Percentiles rank a stretch among this genome's conserved stretches.
Evolutionary conservation across 345 rosid species (phyloP).

Genomic region (Populus nigra): DNA sequence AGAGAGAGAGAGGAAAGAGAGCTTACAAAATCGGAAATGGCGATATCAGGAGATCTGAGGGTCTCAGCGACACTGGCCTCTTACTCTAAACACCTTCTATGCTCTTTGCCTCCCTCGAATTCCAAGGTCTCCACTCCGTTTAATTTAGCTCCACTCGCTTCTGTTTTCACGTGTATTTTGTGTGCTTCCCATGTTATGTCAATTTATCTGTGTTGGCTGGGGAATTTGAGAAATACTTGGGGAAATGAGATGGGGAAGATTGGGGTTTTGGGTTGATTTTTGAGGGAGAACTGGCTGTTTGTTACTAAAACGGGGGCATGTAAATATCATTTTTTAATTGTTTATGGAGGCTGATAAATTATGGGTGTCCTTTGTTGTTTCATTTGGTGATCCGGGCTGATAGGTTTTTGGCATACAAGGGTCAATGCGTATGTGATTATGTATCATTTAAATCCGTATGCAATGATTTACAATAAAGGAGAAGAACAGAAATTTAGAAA

Average conservation of each 20-base stretch:
- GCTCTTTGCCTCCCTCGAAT: constrained; percentile 44
- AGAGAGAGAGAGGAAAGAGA: not conserved
- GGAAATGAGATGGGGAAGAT: constrained; percentile 1
- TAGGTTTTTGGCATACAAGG: not conserved
- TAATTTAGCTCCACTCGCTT: not conserved
- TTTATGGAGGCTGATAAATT: not conserved
- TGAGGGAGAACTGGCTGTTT: not conserved
- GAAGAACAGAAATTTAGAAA: not conserved
- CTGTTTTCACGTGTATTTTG: not conserved
- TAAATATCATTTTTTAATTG: not conserved
- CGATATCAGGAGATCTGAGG: constrained; percentile 63
- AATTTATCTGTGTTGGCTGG: constrained; percentile 11
- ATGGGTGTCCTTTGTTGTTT: not conserved
- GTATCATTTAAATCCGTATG: not conserved
- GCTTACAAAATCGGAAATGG: constrained; percentile 34
- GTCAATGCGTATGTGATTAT: not conserved
- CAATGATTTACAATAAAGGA: not conserved
- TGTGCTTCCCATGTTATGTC: not conserved
- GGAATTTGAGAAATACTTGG: not conserved
- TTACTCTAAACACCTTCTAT: constrained; percentile 43
- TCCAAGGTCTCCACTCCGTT: constrained; percentile 44
- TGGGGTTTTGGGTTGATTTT: not conserved
- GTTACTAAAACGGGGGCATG: not conserved
- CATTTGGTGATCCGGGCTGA: not conserved
- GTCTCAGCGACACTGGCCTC: constrained; percentile 62